These are phyloP conservation scores for Coccomyxa sp. DNA, from an alignment of 139 green algal species.

Conservation along the genomic window DNA sequence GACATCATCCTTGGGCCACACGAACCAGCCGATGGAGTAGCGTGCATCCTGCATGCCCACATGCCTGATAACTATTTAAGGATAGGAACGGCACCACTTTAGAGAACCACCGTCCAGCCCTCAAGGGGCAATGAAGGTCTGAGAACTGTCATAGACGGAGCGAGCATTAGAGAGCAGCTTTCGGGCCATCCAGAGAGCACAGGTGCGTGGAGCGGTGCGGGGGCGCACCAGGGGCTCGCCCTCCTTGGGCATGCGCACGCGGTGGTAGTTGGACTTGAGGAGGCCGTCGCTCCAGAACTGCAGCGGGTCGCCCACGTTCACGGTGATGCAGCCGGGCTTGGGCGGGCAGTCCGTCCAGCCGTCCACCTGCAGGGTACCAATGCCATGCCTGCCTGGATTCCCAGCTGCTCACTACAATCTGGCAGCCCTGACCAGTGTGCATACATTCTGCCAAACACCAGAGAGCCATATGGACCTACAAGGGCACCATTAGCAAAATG, in stretches of 20 bases:
- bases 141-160: no score
- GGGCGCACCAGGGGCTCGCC: slow-evolving; percentile 2
- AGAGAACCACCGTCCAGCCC: no score
- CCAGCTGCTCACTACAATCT: slow-evolving; percentile 4
- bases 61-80: no score
- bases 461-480: neutral
- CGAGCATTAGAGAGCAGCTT: neutral
- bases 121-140: no score
- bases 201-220: neutral
- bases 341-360: neutral
- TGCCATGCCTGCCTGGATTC: neutral
- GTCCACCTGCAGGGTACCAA: neutral
- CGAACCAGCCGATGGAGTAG: no score
- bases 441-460: neutral
- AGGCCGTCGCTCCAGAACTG: slow-evolving; percentile 19
- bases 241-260: slow-evolving; percentile 10
- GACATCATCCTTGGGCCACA: no score
- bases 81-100: no score
- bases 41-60: no score
- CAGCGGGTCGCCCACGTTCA: slow-evolving; percentile 23
- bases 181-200: neutral
- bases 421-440: no score
- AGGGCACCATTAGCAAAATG: no score
- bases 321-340: slow-evolving; percentile 9
- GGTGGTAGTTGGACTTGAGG: slow-evolving; percentile 19